Percentiles rank a stretch among this genome's conserved stretches.
Evolutionary conservation across 352 stramenopile genomes (phyloP).

Genomic region (Globisporangium perplexum): DNA sequence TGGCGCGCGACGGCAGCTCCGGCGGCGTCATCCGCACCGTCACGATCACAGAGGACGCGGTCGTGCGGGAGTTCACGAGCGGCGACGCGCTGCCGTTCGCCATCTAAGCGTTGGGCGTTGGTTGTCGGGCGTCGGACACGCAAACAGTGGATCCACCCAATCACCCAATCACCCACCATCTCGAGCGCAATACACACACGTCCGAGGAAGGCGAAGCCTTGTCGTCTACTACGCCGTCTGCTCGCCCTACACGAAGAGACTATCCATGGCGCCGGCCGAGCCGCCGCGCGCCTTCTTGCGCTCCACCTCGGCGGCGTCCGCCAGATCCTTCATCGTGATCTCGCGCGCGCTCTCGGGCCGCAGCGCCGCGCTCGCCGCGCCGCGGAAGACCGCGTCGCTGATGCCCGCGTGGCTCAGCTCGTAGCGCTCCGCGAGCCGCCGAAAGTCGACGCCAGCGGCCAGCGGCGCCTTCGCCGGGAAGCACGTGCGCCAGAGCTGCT

Average conservation of each 20-base stretch:
- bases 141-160: too few species aligned
- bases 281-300: conserved; percentile 60
- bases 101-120: conserved; percentile 71
- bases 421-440: conserved; percentile 62
- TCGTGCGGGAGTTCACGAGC: conserved; percentile 90
- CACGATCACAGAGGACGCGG: conserved; percentile 89
- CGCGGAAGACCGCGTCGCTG: conserved; percentile 79
- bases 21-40: conserved; percentile 97
- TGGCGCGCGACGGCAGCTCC: conserved; percentile 97
- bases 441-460: conserved; percentile 58
- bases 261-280: conserved; percentile 58
- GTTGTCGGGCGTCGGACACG: too few species aligned
- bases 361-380: conserved; percentile 61
- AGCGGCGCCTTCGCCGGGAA: conserved; percentile 67
- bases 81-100: conserved; percentile 90
- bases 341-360: conserved; percentile 46
- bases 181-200: neutral
- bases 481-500: conserved; percentile 70
- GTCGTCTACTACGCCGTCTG: neutral
- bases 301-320: conserved; percentile 65
- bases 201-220: too few species aligned
- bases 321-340: conserved; percentile 82
- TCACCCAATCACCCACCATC: neutral
- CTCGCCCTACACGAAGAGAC: conserved; percentile 63
- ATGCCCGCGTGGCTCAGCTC: conserved; percentile 75